Conservation (phyloP, 139 green algal genomes). For the Picochlorum costavermella region DNA sequence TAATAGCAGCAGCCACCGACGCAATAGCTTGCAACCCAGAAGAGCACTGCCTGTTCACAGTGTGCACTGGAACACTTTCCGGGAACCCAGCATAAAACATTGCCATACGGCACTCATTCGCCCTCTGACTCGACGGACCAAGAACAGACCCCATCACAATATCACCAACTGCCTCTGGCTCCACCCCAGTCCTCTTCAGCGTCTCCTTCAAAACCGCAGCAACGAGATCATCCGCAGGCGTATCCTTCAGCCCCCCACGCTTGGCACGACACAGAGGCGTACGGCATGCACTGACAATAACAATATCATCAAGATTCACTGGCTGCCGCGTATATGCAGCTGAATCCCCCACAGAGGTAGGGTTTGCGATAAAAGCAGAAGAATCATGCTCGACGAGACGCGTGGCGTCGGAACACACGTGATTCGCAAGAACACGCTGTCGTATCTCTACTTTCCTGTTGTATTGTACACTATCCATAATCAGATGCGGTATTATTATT, state of each 20-base stretch:
- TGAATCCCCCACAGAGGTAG: constrained; percentile 73
- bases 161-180: constrained; percentile 83
- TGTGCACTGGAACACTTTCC: constrained; percentile 83
- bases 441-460: constrained; percentile 14
- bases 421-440: constrained; percentile 37
- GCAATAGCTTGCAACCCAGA: constrained; percentile 92
- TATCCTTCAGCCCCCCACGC: constrained; percentile 85
- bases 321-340: constrained; percentile 60
- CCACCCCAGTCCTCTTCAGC: constrained; percentile 58
- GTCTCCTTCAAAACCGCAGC: constrained; percentile 72
- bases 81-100: constrained; percentile 91
- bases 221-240: constrained; percentile 82
- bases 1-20: constrained; percentile 88
- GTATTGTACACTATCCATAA: too few species aligned
- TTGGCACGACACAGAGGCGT: constrained; percentile 86
- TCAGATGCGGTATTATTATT: too few species aligned
- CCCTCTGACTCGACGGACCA: constrained; percentile 81
- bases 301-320: constrained; percentile 68
- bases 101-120: constrained; percentile 91
- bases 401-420: constrained; percentile 13
- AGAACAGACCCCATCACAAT: constrained; percentile 93
- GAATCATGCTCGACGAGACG: background rate
- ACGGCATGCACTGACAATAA: constrained; percentile 80
- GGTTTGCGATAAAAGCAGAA: constrained; percentile 9
- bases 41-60: constrained; percentile 93